These are phyloP conservation scores for Aspergillus oerlinghausenensis DNA, from an alignment of 2,329 filamentous ascomycete genomes.

Conservation along the genomic window DNA sequence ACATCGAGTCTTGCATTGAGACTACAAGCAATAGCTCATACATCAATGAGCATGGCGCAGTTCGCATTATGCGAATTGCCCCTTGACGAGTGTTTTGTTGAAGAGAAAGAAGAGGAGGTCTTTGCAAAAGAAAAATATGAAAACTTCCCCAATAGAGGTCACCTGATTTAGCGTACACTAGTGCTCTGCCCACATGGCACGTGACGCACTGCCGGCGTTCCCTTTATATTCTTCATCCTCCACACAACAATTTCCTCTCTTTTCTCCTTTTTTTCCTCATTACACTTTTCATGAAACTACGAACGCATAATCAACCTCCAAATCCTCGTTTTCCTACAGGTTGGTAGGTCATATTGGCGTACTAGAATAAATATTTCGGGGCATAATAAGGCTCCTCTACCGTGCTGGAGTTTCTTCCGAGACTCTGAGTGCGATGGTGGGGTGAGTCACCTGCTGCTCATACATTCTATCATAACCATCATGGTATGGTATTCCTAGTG, in stretches of 20 bases:
- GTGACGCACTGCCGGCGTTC: background rate
- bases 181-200: conserved; percentile 11
- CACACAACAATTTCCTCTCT: conserved; percentile 11
- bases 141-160: background rate
- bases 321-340: conserved; percentile 34
- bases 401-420: conserved; percentile 24
- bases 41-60: background rate
- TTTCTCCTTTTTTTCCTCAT: conserved; percentile 21
- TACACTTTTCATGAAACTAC: conserved; percentile 37
- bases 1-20: background rate
- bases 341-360: conserved; percentile 48
- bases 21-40: background rate
- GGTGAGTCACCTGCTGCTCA: conserved; percentile 36
- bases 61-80: background rate
- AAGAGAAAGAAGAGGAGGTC: background rate
- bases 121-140: conserved; percentile 2
- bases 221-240: background rate
- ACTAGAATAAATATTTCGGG: conserved; percentile 35
- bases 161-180: background rate
- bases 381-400: conserved; percentile 30
- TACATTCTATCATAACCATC: conserved; percentile 23
- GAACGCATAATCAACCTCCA: conserved; percentile 50
- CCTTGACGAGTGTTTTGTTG: background rate
- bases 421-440: conserved; percentile 27
- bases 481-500: background rate